These are phyloP conservation scores for Plasmodium vinckei DNA, from an alignment of 169 alveolate genomes.

Conservation along the genomic window DNA sequence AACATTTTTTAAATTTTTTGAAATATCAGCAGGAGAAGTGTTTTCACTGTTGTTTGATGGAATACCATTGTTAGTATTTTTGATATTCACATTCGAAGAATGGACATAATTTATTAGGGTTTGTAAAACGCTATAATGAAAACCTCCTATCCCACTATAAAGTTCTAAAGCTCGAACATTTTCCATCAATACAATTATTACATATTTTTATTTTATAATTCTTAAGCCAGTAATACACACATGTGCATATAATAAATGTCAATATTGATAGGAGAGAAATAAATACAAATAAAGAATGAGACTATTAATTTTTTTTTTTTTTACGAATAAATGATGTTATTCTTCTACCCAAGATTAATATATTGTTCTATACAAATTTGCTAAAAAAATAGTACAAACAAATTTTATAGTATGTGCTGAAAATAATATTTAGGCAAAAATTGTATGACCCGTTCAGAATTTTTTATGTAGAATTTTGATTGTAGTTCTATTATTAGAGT, in stretches of 20 bases:
- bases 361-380: too few relatives aligned
- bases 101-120: conserved; percentile 36
- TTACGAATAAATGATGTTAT: too few relatives aligned
- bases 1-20: neutral
- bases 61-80: neutral
- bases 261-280: neutral
- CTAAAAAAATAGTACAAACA: too few relatives aligned
- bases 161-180: conserved; percentile 52
- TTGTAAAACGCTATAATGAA: conserved; percentile 61
- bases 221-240: too few relatives aligned
- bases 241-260: too few relatives aligned
- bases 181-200: conserved; percentile 10
- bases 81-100: neutral
- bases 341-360: too few relatives aligned
- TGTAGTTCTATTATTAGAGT: too few relatives aligned
- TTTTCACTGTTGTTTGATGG: neutral
- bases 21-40: neutral
- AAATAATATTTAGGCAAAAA: too few relatives aligned
- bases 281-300: neutral
- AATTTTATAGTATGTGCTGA: too few relatives aligned
- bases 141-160: conserved; percentile 73
- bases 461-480: too few relatives aligned
- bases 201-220: neutral
- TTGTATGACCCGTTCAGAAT: too few relatives aligned
- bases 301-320: too few relatives aligned